Evolutionary conservation across 768 basidiomycete genomes (phyloP).

Genomic region (Rossbeevera mucosa): DNA sequence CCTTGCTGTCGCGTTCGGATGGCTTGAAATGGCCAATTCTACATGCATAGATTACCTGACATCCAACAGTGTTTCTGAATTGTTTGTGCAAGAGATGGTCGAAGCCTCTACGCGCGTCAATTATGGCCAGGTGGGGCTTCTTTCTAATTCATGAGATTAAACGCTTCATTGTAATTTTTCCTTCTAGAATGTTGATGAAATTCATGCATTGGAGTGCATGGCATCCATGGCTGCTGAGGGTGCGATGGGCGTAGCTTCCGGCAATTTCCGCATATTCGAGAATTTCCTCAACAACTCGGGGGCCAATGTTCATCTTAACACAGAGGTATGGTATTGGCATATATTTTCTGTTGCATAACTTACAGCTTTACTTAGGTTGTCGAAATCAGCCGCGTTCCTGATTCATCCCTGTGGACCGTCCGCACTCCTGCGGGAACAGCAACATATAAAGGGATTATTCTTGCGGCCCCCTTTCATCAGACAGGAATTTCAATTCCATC

Average conservation of each 20-base stretch:
- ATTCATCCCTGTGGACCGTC: constrained; percentile 50
- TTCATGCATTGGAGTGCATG: constrained; percentile 75
- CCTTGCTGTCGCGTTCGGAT: constrained; percentile 50
- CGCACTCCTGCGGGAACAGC: constrained; percentile 42
- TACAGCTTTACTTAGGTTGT: constrained; percentile 39
- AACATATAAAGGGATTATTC: constrained; percentile 70
- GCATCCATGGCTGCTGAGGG: constrained; percentile 68
- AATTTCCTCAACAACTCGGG: constrained; percentile 66
- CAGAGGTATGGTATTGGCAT: constrained; percentile 43
- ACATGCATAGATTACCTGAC: constrained; percentile 56
- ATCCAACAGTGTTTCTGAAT: constrained; percentile 47
- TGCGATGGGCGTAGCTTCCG: constrained; percentile 64
- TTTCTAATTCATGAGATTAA: not conserved
- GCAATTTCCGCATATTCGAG: constrained; percentile 84
- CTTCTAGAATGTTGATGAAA: constrained; percentile 54
- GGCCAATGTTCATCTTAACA: constrained; percentile 68
- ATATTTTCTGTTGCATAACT: not conserved
- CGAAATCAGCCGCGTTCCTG: constrained; percentile 44
- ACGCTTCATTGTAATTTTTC: not conserved
- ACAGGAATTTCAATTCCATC: constrained; percentile 52
- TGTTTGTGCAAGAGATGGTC: constrained; percentile 68
- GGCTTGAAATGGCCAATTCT: constrained; percentile 44
- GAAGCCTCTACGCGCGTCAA: constrained; percentile 81
- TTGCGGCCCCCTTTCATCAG: constrained; percentile 82
- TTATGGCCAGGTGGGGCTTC: constrained; percentile 60